Evolutionary conservation across 495 filamentous ascomycete species (phyloP).

Genomic region (Annulohypoxylon moriforme): DNA sequence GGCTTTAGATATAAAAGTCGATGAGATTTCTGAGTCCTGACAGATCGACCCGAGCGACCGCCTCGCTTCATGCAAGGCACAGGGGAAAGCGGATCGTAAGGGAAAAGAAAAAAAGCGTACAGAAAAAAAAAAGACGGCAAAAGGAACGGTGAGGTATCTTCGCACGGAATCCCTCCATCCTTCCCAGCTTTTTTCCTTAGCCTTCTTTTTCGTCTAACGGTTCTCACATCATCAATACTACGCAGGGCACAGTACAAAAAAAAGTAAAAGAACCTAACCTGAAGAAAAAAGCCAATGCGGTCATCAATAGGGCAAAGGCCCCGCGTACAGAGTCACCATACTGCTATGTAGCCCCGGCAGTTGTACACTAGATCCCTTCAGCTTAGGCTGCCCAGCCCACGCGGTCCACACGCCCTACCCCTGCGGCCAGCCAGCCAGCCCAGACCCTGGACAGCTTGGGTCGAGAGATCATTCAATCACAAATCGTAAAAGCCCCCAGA

Average conservation of each 20-base stretch:
- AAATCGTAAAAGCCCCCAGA: constrained; percentile 26
- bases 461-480: constrained; percentile 24
- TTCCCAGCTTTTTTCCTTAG: constrained; percentile 17
- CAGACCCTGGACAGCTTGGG: background rate
- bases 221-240: constrained; percentile 45
- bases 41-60: constrained; percentile 31
- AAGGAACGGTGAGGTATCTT: constrained; percentile 29
- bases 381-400: constrained; percentile 27
- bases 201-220: background rate
- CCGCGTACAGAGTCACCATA: constrained; percentile 14
- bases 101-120: constrained; percentile 10
- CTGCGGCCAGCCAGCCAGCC: constrained; percentile 19
- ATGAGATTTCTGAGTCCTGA: constrained; percentile 18
- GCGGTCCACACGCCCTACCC: constrained; percentile 29
- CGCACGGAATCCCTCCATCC: constrained; percentile 35
- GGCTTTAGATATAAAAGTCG: constrained; percentile 36
- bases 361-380: constrained; percentile 36
- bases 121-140: constrained; percentile 7
- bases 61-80: constrained; percentile 41
- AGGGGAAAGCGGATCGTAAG: constrained; percentile 34
- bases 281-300: constrained; percentile 8
- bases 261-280: constrained; percentile 4
- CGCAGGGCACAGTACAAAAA: constrained; percentile 37
- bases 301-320: constrained; percentile 25
- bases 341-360: constrained; percentile 30